Percentiles rank a stretch among this genome's conserved stretches.
These are phyloP conservation scores for Loxodes magnus DNA, from an alignment of 73 alveolate species.

Conservation along the genomic window DNA sequence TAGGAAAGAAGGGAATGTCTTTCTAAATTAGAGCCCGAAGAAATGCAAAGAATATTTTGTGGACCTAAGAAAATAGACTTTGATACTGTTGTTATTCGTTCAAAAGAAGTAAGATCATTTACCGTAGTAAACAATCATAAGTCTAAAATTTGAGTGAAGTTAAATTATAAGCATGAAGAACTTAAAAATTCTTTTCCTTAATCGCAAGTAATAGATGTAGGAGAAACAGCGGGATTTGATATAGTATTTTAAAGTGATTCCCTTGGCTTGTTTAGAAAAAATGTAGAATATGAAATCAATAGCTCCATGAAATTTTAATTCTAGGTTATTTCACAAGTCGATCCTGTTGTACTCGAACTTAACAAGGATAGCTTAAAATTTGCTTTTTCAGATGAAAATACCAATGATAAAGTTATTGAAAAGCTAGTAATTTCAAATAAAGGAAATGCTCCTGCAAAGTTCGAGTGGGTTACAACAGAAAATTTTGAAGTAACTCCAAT, in stretches of 20 bases:
- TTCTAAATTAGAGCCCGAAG: constrained; percentile 72
- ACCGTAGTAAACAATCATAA: constrained; percentile 87
- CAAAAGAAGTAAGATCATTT: constrained; percentile 72
- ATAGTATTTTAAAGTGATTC: constrained; percentile 56
- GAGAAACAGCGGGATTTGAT: constrained; percentile 93
- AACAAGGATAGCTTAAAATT: constrained; percentile 48
- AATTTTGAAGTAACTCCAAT: constrained; percentile 63
- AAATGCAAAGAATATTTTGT: constrained; percentile 80
- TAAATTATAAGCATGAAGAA: constrained; percentile 70
- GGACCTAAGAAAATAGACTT: constrained; percentile 84
- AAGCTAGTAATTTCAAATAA: constrained; percentile 70
- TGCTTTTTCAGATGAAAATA: constrained; percentile 85
- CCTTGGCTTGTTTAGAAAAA: constrained; percentile 55
- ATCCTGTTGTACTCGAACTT: constrained; percentile 64
- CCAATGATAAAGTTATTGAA: constrained; percentile 82
- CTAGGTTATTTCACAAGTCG: constrained; percentile 79
- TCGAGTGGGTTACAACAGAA: constrained; percentile 70
- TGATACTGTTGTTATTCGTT: constrained; percentile 80
- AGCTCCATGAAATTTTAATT: constrained; percentile 78
- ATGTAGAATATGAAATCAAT: constrained; percentile 82
- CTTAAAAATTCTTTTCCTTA: constrained; percentile 60
- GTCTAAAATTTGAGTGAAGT: constrained; percentile 75
- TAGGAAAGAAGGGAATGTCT: constrained; percentile 92
- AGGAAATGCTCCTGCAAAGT: constrained; percentile 90
- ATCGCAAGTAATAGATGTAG: constrained; percentile 89